A percentile compares a stretch with the other conserved stretches of the same genome.
These are phyloP conservation scores for Leccinum olivaceopallidum DNA, from an alignment of 768 basidiomycete species.

Conservation along the genomic window DNA sequence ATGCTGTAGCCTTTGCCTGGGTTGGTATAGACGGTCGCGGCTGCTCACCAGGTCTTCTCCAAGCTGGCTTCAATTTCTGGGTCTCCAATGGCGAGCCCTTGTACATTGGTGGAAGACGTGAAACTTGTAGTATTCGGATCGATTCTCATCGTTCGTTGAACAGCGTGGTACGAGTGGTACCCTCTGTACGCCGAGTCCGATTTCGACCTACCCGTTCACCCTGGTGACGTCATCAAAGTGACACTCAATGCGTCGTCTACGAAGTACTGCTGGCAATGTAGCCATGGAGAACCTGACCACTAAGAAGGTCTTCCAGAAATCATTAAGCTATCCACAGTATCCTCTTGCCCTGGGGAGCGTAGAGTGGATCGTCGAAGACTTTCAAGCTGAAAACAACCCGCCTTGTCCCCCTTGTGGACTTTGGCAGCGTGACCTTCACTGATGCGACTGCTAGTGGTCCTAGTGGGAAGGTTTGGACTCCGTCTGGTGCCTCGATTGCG, in stretches of 20 bases:
- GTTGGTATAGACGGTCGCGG: constrained; percentile 18
- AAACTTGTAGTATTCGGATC: neutral
- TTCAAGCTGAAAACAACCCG: constrained; percentile 3
- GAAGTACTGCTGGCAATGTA: constrained; percentile 17
- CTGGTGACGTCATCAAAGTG: constrained; percentile 11
- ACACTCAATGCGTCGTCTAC: constrained; percentile 20
- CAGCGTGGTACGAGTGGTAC: constrained; percentile 29
- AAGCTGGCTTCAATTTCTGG: constrained; percentile 14
- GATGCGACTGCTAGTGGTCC: constrained; percentile 11
- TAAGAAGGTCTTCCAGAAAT: constrained; percentile 7
- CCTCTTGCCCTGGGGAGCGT: constrained; percentile 19
- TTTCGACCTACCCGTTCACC: no score
- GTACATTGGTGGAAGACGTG: constrained; percentile 7
- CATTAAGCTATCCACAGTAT: constrained; percentile 6
- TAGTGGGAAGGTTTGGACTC: constrained; percentile 8
- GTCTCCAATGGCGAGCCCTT: neutral
- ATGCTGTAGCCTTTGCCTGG: constrained; percentile 8
- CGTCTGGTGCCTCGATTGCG: constrained; percentile 10
- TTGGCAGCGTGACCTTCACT: constrained; percentile 21
- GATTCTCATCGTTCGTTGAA: neutral
- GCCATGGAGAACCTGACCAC: constrained; percentile 24
- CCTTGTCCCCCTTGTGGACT: constrained; percentile 14
- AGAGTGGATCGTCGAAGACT: constrained; percentile 29
- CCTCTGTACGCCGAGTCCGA: constrained; percentile 2
- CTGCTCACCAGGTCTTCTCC: constrained; percentile 11